Conservation (phyloP, 2,329 filamentous ascomycete genomes). For the Fusarium praegraminearum region DNA sequence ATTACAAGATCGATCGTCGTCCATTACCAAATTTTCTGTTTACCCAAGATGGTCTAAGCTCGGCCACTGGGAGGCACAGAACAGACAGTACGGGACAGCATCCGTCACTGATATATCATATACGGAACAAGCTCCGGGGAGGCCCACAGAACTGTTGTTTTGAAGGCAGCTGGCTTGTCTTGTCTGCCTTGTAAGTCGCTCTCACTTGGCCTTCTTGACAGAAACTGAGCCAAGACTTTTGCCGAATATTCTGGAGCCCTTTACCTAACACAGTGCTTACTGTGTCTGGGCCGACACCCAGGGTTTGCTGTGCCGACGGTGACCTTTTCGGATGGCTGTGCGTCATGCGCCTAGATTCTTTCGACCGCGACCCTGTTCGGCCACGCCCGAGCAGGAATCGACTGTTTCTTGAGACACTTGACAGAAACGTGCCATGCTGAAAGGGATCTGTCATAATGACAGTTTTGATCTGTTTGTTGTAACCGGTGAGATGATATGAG, state of each 20-base stretch:
- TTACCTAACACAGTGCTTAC: slow-evolving; percentile 29
- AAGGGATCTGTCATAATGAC: slow-evolving; percentile 39
- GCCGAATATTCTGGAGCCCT: slow-evolving; percentile 1
- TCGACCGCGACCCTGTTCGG: slow-evolving; percentile 37
- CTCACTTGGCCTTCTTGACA: slow-evolving; percentile 26
- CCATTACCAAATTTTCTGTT: slow-evolving; percentile 9
- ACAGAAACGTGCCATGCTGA: slow-evolving; percentile 36
- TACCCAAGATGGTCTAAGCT: slow-evolving; percentile 19
- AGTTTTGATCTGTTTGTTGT: slow-evolving; percentile 1
- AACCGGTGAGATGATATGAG: slow-evolving; percentile 33
- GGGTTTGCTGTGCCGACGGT: slow-evolving; percentile 32
- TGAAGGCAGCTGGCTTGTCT: slow-evolving; percentile 11
- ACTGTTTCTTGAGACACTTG: slow-evolving; percentile 36
- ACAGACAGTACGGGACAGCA: neutral
- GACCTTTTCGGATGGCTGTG: slow-evolving; percentile 37
- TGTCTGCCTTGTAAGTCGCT: slow-evolving; percentile 11
- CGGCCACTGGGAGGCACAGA: neutral
- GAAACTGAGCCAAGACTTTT: slow-evolving; percentile 19
- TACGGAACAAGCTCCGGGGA: slow-evolving; percentile 22
- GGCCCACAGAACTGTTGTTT: slow-evolving; percentile 8
- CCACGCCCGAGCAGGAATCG: slow-evolving; percentile 46
- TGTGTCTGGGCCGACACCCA: slow-evolving; percentile 21
- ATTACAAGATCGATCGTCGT: slow-evolving; percentile 32
- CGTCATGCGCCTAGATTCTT: slow-evolving; percentile 39
- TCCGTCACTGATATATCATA: slow-evolving; percentile 20